Percentiles rank a stretch among this genome's conserved stretches.
Conservation (phyloP, 768 basidiomycete genomes). For the Crepidotus variabilis region DNA sequence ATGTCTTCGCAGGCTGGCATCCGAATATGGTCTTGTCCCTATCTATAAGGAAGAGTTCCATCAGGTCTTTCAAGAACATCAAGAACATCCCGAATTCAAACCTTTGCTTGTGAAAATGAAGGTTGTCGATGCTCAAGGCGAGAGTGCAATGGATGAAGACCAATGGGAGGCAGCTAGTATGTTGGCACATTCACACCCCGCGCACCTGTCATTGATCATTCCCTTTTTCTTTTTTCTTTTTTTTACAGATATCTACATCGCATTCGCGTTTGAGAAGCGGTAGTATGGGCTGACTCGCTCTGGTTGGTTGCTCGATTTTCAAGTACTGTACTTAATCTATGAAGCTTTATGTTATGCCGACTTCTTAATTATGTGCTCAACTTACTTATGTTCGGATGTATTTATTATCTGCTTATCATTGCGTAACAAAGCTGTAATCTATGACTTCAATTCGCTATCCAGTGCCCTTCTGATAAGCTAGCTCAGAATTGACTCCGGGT, state of each 20-base stretch:
- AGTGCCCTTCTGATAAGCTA: too few relatives aligned
- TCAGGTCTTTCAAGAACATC: slow-evolving; percentile 80
- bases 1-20: slow-evolving; percentile 59
- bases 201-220: background rate
- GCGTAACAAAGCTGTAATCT: too few relatives aligned
- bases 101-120: slow-evolving; percentile 88
- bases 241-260: slow-evolving; percentile 81
- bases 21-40: slow-evolving; percentile 70
- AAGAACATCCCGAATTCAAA: slow-evolving; percentile 74
- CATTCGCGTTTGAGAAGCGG: slow-evolving; percentile 84
- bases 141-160: slow-evolving; percentile 89
- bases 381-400: background rate
- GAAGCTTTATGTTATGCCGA: background rate
- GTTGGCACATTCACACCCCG: slow-evolving; percentile 27
- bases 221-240: background rate
- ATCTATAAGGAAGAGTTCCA: slow-evolving; percentile 89
- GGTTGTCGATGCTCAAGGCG: slow-evolving; percentile 81
- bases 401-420: background rate
- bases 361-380: background rate
- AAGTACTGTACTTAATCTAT: too few relatives aligned
- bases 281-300: slow-evolving; percentile 15
- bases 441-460: too few relatives aligned
- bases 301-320: background rate
- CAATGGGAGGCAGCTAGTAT: slow-evolving; percentile 99
- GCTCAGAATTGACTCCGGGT: too few relatives aligned